Conservation (phyloP, 805 yeast genomes). For the Candida stauntonica region DNA sequence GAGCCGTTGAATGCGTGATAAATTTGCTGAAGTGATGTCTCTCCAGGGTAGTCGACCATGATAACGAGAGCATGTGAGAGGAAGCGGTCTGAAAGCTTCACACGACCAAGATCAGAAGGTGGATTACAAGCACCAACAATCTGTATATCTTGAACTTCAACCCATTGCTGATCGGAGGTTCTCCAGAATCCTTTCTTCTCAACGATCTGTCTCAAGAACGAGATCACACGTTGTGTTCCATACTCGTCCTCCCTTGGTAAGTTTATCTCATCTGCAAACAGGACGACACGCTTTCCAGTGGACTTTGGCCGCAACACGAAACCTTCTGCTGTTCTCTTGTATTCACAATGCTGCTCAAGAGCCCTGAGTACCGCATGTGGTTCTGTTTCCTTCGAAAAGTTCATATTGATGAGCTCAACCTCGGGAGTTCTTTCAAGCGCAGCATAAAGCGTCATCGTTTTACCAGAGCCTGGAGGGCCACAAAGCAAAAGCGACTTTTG, state of each 20-base stretch:
- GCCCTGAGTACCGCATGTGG: slow-evolving; percentile 58
- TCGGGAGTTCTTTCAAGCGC: slow-evolving; percentile 56
- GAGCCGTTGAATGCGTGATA: slow-evolving; percentile 57
- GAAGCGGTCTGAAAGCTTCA: slow-evolving; percentile 52
- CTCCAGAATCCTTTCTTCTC: slow-evolving; percentile 80
- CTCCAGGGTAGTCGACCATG: slow-evolving; percentile 76
- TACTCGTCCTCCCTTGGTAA: slow-evolving; percentile 67
- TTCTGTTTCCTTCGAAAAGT: slow-evolving; percentile 78
- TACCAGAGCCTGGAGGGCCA: slow-evolving; percentile 98
- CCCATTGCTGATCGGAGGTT: slow-evolving; percentile 57
- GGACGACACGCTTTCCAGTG: slow-evolving; percentile 65
- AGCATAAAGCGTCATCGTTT: slow-evolving; percentile 82
- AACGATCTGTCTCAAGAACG: slow-evolving; percentile 69
- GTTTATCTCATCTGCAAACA: slow-evolving; percentile 91
- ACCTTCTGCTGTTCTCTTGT: slow-evolving; percentile 49
- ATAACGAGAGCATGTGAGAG: slow-evolving; percentile 61
- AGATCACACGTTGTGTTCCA: slow-evolving; percentile 69
- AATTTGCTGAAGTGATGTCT: slow-evolving; percentile 56
- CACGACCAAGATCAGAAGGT: slow-evolving; percentile 74
- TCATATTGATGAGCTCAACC: slow-evolving; percentile 61
- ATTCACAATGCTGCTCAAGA: slow-evolving; percentile 69
- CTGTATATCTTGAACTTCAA: slow-evolving; percentile 57
- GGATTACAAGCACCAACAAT: slow-evolving; percentile 97
- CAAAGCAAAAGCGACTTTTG: slow-evolving; percentile 66
- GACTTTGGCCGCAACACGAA: slow-evolving; percentile 51